These are phyloP conservation scores for Serpula lacrymans DNA, from an alignment of 768 basidiomycete genomes.

Conservation along the genomic window DNA sequence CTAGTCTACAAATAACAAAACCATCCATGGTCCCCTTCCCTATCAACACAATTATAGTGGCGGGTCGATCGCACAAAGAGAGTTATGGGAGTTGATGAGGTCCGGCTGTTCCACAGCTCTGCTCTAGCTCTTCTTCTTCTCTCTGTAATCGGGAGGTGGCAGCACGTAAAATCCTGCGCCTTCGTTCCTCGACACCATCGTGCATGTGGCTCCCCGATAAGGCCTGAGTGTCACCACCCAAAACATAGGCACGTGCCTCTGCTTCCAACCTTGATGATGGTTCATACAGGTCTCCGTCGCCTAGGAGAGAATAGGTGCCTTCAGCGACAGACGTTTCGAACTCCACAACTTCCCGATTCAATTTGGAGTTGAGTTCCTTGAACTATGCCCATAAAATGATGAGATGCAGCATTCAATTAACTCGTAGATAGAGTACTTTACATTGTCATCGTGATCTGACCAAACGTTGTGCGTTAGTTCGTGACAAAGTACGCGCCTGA, in stretches of 20 bases:
- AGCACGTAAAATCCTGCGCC: constrained; percentile 55
- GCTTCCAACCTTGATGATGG: constrained; percentile 55
- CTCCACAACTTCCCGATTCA: constrained; percentile 69
- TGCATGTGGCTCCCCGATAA: constrained; percentile 12
- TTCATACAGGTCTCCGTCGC: constrained; percentile 43
- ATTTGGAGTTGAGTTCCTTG: constrained; percentile 68
- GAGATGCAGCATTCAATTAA: neutral
- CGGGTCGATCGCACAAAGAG: no score
- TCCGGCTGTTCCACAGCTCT: constrained; percentile 59
- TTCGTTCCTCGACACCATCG: constrained; percentile 57
- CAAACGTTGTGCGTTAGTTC: constrained; percentile 76
- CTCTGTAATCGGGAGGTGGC: constrained; percentile 55
- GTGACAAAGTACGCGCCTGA: constrained; percentile 70
- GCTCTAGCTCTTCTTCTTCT: constrained; percentile 71
- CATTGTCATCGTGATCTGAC: constrained; percentile 70
- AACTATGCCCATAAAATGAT: constrained; percentile 42
- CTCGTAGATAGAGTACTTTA: constrained; percentile 28
- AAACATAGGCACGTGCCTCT: constrained; percentile 48
- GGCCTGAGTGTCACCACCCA: no score
- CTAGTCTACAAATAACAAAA: no score
- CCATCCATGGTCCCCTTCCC: no score
- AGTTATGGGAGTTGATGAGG: no score
- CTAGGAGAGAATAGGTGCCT: constrained; percentile 53
- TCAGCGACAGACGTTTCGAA: constrained; percentile 52
- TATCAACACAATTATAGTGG: no score